These are phyloP conservation scores for Geosmithia morbida DNA, from an alignment of 2,329 filamentous ascomycete genomes.

Conservation along the genomic window DNA sequence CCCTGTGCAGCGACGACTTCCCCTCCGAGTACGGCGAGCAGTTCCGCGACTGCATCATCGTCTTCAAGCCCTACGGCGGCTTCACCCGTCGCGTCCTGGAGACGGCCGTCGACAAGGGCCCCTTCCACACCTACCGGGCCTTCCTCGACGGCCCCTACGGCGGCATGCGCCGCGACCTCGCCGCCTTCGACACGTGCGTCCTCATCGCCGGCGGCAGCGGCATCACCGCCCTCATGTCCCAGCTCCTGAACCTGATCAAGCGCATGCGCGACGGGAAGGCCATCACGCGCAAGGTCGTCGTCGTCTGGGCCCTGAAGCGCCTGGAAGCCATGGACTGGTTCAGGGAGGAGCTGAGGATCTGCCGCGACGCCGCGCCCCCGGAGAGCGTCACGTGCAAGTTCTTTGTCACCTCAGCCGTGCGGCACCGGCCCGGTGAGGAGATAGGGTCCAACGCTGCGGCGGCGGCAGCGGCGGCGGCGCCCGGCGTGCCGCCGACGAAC, in stretches of 20 bases:
- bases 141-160: conserved; percentile 93
- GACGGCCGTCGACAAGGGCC: conserved; percentile 70
- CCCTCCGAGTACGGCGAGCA: conserved; percentile 81
- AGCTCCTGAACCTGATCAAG: conserved; percentile 88
- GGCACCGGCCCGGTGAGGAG: conserved; percentile 16
- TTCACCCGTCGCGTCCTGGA: conserved; percentile 81
- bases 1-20: conserved; percentile 83
- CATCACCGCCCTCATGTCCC: conserved; percentile 84
- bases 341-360: conserved; percentile 84
- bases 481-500: conserved; percentile 5
- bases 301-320: conserved; percentile 87
- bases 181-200: conserved; percentile 86
- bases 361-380: conserved; percentile 74
- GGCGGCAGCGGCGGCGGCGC: too few relatives aligned
- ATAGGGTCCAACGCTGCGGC: conserved; percentile 12
- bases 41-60: conserved; percentile 77
- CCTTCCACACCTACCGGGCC: conserved; percentile 81
- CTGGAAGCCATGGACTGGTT: conserved; percentile 97
- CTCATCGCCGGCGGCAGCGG: conserved; percentile 89
- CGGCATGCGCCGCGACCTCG: conserved; percentile 78
- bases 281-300: conserved; percentile 76
- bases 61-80: conserved; percentile 83
- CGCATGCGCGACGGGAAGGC: conserved; percentile 91
- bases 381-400: conserved; percentile 89
- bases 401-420: conserved; percentile 65